Conservation (phyloP, 495 filamentous ascomycete genomes). For the Alectoria sarmentosa region DNA sequence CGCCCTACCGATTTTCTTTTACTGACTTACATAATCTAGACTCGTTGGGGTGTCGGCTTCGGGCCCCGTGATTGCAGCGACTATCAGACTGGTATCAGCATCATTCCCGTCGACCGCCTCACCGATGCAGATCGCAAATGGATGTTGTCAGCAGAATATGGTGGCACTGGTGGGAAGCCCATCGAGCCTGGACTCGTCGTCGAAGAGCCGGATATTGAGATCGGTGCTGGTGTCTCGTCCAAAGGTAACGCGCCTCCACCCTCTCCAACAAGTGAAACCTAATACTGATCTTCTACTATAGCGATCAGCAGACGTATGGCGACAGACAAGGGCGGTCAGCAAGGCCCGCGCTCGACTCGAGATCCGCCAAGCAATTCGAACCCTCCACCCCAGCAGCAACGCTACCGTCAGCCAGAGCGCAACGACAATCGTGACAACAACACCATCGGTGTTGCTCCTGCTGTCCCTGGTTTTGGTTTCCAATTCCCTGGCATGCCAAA, state of each 20-base stretch:
- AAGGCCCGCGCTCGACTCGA: slow-evolving; percentile 64
- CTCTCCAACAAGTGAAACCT: not conserved
- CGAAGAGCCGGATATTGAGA: slow-evolving; percentile 98
- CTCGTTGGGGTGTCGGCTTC: slow-evolving; percentile 95
- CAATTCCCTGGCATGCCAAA: slow-evolving; percentile 53
- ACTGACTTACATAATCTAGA: slow-evolving; percentile 46
- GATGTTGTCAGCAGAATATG: slow-evolving; percentile 92
- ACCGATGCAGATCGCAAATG: slow-evolving; percentile 96
- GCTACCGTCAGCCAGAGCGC: slow-evolving; percentile 38
- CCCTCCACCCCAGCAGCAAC: slow-evolving; percentile 32
- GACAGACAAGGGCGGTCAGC: slow-evolving; percentile 66
- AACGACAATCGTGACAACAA: slow-evolving; percentile 38
- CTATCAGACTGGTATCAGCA: slow-evolving; percentile 83
- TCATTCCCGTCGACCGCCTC: slow-evolving; percentile 85
- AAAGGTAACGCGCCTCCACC: slow-evolving; percentile 49
- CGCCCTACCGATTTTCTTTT: not conserved
- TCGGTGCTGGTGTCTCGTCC: slow-evolving; percentile 91
- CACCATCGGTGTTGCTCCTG: slow-evolving; percentile 50
- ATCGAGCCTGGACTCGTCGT: slow-evolving; percentile 82
- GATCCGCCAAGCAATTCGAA: slow-evolving; percentile 34
- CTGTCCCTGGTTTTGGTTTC: slow-evolving; percentile 62
- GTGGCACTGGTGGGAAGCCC: slow-evolving; percentile 76
- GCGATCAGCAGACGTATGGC: slow-evolving; percentile 80
- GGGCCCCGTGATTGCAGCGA: slow-evolving; percentile 96
- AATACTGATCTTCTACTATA: slow-evolving; percentile 24